Percentiles rank a stretch among this genome's conserved stretches.
These are phyloP conservation scores for Dictyostelium brefeldianum DNA, from an alignment of 78 protist species.

Conservation along the genomic window DNA sequence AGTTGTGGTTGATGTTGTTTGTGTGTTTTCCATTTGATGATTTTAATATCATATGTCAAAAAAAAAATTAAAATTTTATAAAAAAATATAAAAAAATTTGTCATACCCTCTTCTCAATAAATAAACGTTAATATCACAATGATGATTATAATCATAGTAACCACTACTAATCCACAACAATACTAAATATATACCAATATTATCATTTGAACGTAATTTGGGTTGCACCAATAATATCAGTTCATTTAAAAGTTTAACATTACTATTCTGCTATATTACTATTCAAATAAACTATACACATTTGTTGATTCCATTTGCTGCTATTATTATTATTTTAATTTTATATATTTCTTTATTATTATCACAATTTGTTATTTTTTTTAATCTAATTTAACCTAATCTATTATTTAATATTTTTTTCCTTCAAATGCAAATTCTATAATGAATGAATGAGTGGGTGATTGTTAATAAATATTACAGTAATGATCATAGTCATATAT, in stretches of 20 bases:
- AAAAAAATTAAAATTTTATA: not conserved
- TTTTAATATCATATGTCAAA: not conserved
- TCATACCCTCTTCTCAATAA: not conserved
- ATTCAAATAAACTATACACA: too few species aligned
- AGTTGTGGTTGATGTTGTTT: not conserved
- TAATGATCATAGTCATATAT: too few species aligned
- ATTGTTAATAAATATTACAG: not conserved
- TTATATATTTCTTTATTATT: conserved; percentile 3
- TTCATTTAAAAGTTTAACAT: too few species aligned
- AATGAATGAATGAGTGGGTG: not conserved
- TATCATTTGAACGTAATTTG: too few species aligned
- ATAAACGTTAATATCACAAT: too few species aligned
- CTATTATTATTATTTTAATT: not conserved
- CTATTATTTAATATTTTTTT: not conserved
- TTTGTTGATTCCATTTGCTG: too few species aligned
- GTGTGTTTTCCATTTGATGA: not conserved
- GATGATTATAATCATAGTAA: too few species aligned
- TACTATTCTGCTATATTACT: too few species aligned
- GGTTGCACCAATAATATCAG: too few species aligned
- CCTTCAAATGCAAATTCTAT: not conserved
- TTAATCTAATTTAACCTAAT: conserved; percentile 1
- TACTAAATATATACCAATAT: too few species aligned
- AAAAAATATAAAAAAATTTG: not conserved
- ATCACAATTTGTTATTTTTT: conserved; percentile 10
- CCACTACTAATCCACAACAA: too few species aligned